A percentile compares a stretch with the other conserved stretches of the same genome.
These are phyloP conservation scores for Fusarium brachygibbosum DNA, from an alignment of 2,329 filamentous ascomycete genomes.

Conservation along the genomic window DNA sequence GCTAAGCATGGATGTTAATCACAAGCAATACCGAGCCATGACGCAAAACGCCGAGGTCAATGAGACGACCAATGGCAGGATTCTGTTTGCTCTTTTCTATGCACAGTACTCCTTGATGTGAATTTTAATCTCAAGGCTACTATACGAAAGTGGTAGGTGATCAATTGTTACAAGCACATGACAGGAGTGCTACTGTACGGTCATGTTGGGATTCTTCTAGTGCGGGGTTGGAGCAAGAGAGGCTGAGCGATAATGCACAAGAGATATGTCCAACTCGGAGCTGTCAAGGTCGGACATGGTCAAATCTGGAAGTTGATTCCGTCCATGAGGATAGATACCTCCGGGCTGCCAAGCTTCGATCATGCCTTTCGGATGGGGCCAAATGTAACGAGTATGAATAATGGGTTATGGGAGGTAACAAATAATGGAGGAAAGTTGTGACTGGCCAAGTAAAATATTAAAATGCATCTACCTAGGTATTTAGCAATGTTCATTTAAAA, in stretches of 20 bases:
- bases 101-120: neutral
- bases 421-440: neutral
- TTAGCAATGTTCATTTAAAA: neutral
- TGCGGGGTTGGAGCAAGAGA: conserved; percentile 25
- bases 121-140: neutral
- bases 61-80: conserved; percentile 4
- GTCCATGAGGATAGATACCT: conserved; percentile 2
- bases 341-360: conserved; percentile 26
- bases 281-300: conserved; percentile 7
- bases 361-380: neutral
- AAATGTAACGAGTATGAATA: neutral
- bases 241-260: conserved; percentile 12
- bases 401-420: no score
- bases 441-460: neutral
- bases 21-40: conserved; percentile 38
- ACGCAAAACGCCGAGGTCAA: conserved; percentile 36
- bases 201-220: conserved; percentile 2
- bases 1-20: conserved; percentile 17
- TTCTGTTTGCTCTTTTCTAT: conserved; percentile 2
- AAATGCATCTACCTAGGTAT: neutral
- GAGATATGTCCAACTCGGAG: conserved; percentile 4
- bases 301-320: conserved; percentile 36
- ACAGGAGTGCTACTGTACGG: conserved; percentile 12
- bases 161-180: conserved; percentile 12
- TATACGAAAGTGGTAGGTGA: conserved; percentile 30